Evolutionary conservation across 1,284 basidiomycete genomes (phyloP).

Genomic region (Coniferiporia weirii): DNA sequence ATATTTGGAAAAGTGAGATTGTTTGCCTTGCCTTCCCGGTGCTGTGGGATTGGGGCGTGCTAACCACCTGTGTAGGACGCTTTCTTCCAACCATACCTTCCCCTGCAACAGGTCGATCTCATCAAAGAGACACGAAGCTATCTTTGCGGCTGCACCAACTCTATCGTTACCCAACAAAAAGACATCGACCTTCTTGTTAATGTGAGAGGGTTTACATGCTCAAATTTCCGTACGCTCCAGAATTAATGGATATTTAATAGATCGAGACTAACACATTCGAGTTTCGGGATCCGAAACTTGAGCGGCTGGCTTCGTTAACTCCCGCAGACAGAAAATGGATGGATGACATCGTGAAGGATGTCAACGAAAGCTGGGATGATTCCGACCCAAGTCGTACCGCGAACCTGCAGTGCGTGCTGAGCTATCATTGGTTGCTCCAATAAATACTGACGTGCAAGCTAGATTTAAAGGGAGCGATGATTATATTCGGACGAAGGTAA

Average conservation of each 20-base stretch:
- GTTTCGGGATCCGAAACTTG: slow-evolving; percentile 77
- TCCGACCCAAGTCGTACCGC: slow-evolving; percentile 49
- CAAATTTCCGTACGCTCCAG: not conserved
- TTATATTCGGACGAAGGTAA: slow-evolving; percentile 80
- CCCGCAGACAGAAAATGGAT: slow-evolving; percentile 97
- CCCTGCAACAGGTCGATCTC: slow-evolving; percentile 92
- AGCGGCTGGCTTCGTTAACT: slow-evolving; percentile 76
- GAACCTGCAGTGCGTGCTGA: slow-evolving; percentile 56
- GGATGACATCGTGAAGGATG: slow-evolving; percentile 66
- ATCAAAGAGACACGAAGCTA: slow-evolving; percentile 76
- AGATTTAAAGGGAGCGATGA: slow-evolving; percentile 92
- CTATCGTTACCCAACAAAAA: slow-evolving; percentile 91
- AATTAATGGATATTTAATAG: slow-evolving; percentile 34
- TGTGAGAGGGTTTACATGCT: slow-evolving; percentile 39
- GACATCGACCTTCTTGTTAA: slow-evolving; percentile 92
- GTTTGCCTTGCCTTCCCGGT: not conserved
- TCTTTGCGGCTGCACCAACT: slow-evolving; percentile 93
- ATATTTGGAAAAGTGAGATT: slow-evolving; percentile 69
- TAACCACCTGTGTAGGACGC: slow-evolving; percentile 50
- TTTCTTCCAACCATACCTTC: slow-evolving; percentile 98
- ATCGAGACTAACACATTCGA: slow-evolving; percentile 82
- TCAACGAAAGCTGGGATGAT: slow-evolving; percentile 76
- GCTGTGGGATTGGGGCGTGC: not conserved
- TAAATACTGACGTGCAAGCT: slow-evolving; percentile 6
- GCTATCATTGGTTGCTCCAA: not conserved